Evolutionary conservation across 2,329 filamentous ascomycete genomes (phyloP), one percentile per base, ranked within the genome.

Genomic region (Colletotrichum sp.): DNA sequence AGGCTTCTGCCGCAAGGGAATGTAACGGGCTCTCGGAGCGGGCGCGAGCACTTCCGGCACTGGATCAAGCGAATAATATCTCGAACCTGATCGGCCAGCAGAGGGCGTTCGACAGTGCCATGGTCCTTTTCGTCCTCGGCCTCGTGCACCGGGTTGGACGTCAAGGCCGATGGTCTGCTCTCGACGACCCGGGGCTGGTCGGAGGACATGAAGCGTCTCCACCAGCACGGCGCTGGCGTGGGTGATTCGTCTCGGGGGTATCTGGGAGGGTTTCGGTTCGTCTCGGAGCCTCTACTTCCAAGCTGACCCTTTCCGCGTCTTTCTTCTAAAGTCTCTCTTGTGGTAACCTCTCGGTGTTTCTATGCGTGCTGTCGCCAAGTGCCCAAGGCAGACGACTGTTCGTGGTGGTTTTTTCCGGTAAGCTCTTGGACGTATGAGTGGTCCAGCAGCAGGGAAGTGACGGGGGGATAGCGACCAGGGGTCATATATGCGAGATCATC

Each of bases 1-100:
- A 98, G 84, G 13, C 93, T 93, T 81, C 94, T 92, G 32, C 96
- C 95, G 82, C 96, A 98, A 7, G 96, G 95, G 6, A 98, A 87
- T 1, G 94, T 94, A 72, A 95, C 89, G 7, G 96, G 95, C 10
- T 91, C 88, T 62, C 86, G 88, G 34, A 97, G 87, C 2, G 94
- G 93, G 59, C 87, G 87, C 5, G 93, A 95, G 83, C 96, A 98
- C 77, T 90, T 86, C 13, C 90, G 90, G 82, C 96, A 98, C 85
- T 98, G 95, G 69, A 97, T 89, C 55, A 97, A 87, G 59, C 93
- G 93, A 77, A 98, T 89, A 71, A 96, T 87, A 73, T 90, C 87
- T 78, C 94, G 89, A 21, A 91, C 90, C 82, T 93, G 88, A 78
- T 87, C 85, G 78, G 88, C 85, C 64, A 39, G 36, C 72, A 78